A percentile compares a stretch with the other conserved stretches of the same genome.
These are phyloP conservation scores for Rhizophora mangle DNA, from an alignment of 345 rosid species.

Conservation along the genomic window DNA sequence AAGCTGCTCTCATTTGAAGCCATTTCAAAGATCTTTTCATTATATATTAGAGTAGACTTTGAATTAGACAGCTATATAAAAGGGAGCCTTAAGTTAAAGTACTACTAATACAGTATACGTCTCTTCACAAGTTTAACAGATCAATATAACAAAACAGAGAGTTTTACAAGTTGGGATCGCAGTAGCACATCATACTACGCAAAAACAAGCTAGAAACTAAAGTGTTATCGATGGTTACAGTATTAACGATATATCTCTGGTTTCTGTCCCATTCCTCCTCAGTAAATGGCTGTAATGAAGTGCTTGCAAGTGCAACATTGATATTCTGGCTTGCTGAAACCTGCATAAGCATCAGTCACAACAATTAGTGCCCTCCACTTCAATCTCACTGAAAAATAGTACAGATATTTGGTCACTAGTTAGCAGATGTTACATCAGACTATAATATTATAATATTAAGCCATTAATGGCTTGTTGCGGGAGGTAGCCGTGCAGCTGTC, in stretches of 20 bases:
- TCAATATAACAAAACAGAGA: too few species aligned
- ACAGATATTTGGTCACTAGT: too few species aligned
- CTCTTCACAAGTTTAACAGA: too few species aligned
- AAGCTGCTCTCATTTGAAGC: not conserved
- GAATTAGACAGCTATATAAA: too few species aligned
- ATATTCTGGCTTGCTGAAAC: constrained; percentile 31
- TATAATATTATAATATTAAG: too few species aligned
- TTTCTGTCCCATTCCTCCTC: constrained; percentile 61
- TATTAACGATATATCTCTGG: constrained; percentile 54
- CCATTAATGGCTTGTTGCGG: too few species aligned
- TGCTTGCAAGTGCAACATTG: constrained; percentile 38
- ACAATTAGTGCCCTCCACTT: too few species aligned
- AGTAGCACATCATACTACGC: not conserved
- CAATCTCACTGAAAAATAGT: too few species aligned
- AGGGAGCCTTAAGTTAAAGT: too few species aligned
- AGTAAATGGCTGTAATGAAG: constrained; percentile 70
- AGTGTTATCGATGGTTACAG: constrained; percentile 31
- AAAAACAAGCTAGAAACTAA: not conserved
- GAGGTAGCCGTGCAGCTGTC: too few species aligned
- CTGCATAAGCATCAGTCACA: constrained; percentile 27
- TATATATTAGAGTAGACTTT: not conserved
- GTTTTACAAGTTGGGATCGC: not conserved
- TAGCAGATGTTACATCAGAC: too few species aligned
- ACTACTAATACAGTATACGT: too few species aligned
- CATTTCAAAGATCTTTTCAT: not conserved